Conservation (phyloP, 129 eudicot species). For the Ambrosia trifida region DNA sequence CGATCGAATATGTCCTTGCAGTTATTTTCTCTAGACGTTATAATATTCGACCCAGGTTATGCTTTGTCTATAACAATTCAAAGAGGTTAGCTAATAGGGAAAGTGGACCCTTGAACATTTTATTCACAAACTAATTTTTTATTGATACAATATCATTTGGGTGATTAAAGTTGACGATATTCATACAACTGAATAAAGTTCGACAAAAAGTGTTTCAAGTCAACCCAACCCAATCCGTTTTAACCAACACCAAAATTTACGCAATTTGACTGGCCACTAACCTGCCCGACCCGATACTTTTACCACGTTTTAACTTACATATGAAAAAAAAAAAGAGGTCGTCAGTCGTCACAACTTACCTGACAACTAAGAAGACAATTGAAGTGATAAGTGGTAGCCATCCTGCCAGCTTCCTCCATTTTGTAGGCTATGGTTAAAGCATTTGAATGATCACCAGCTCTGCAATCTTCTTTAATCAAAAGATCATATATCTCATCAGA, state of each 20-base stretch:
- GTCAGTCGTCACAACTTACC: constrained; percentile 38
- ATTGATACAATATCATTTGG: background rate
- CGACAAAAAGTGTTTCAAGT: background rate
- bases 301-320: background rate
- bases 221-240: background rate
- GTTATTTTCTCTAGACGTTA: background rate
- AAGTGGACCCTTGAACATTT: background rate
- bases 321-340: background rate
- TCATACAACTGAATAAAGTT: background rate
- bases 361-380: constrained; percentile 95
- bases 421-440: constrained; percentile 96
- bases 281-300: background rate
- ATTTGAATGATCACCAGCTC: constrained; percentile 93
- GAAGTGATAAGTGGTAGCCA: constrained; percentile 96
- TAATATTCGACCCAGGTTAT: background rate
- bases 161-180: background rate
- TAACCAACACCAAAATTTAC: constrained; percentile 3
- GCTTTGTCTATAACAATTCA: background rate
- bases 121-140: background rate
- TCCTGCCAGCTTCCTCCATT: constrained; percentile 97
- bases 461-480: constrained; percentile 82
- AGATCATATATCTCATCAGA: constrained; percentile 88
- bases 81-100: background rate
- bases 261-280: background rate
- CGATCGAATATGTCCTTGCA: background rate